A percentile compares a stretch with the other conserved stretches of the same genome.
phyloP scores from a whole-genome alignment of 2,329 filamentous ascomycete genomes.

The Cercospora janseana region DNA sequence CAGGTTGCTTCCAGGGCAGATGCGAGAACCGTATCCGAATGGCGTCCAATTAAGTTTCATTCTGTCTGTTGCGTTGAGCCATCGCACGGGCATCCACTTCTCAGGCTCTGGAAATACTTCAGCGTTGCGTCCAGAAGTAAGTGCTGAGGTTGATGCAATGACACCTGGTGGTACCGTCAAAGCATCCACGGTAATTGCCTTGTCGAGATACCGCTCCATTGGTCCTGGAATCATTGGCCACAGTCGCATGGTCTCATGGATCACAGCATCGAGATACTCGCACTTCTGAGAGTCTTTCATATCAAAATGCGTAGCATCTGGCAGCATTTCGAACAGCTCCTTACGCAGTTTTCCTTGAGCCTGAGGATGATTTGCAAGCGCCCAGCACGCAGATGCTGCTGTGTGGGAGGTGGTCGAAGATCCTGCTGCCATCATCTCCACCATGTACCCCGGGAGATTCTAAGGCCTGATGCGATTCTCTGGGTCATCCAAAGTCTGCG shows the following conservation, averaged over 20 bases:
- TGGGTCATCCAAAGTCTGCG: not conserved
- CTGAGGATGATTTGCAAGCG: constrained; percentile 15
- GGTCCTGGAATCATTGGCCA: constrained; percentile 26
- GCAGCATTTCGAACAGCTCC: constrained; percentile 14
- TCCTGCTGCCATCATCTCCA: constrained; percentile 25
- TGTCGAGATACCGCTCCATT: constrained; percentile 20
- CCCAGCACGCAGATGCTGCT: constrained; percentile 18
- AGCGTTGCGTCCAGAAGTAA: constrained; percentile 42
- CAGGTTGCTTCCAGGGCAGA: constrained; percentile 48
- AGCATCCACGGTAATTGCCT: constrained; percentile 13
- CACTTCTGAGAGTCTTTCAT: constrained; percentile 11
- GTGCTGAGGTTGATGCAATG: constrained; percentile 44
- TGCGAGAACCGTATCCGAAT: constrained; percentile 47
- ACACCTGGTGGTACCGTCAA: constrained; percentile 41
- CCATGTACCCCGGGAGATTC: constrained; percentile 25
- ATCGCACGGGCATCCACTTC: constrained; percentile 41
- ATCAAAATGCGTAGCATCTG: constrained; percentile 7
- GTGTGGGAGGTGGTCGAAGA: constrained; percentile 23
- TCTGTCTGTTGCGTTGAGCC: constrained; percentile 32
- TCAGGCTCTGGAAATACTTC: constrained; percentile 42
- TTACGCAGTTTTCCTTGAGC: constrained; percentile 7
- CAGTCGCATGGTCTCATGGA: constrained; percentile 24
- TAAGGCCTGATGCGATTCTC: not conserved
- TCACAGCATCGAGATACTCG: constrained; percentile 19
- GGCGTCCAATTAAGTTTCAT: constrained; percentile 49